These are phyloP conservation scores for Aspergillaceae sp. DNA, from an alignment of 2,329 filamentous ascomycete genomes.

Conservation along the genomic window DNA sequence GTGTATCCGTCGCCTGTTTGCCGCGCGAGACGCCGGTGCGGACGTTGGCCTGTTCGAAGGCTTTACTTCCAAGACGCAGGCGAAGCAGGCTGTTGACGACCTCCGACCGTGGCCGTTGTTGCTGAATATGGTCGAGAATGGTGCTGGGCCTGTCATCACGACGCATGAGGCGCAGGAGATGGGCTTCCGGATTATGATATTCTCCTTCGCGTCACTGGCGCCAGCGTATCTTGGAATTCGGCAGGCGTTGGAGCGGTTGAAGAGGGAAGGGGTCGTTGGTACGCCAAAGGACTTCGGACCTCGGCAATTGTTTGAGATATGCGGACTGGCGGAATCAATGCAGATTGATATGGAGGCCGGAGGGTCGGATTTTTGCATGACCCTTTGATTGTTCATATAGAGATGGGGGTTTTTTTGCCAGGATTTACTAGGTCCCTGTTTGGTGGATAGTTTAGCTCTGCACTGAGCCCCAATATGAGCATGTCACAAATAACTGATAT, in stretches of 20 bases:
- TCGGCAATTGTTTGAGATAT: constrained; percentile 33
- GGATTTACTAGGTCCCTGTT: too few relatives aligned
- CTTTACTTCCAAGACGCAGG: constrained; percentile 29
- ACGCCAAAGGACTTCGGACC: constrained; percentile 23
- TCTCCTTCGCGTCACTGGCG: constrained; percentile 30
- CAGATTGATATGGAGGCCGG: constrained; percentile 32
- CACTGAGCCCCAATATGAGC: too few relatives aligned
- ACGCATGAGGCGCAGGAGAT: constrained; percentile 31
- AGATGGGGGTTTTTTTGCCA: too few relatives aligned
- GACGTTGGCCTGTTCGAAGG: constrained; percentile 37
- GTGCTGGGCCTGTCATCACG: constrained; percentile 29
- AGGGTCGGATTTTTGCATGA: constrained; percentile 18
- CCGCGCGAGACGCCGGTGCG: constrained; percentile 30
- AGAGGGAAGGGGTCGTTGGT: constrained; percentile 27
- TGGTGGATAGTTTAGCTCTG: too few relatives aligned
- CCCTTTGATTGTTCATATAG: too few relatives aligned
- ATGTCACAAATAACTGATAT: too few relatives aligned
- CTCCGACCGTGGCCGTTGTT: constrained; percentile 33
- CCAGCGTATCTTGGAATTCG: constrained; percentile 31
- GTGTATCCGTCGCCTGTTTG: constrained; percentile 30
- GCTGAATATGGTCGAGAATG: constrained; percentile 39
- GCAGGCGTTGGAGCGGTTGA: constrained; percentile 24
- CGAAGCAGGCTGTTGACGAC: constrained; percentile 26
- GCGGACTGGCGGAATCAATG: constrained; percentile 33
- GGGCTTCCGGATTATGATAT: constrained; percentile 38